phyloP scores from a whole-genome alignment of 2,329 filamentous ascomycete genomes.

The Diaporthe sp. region DNA sequence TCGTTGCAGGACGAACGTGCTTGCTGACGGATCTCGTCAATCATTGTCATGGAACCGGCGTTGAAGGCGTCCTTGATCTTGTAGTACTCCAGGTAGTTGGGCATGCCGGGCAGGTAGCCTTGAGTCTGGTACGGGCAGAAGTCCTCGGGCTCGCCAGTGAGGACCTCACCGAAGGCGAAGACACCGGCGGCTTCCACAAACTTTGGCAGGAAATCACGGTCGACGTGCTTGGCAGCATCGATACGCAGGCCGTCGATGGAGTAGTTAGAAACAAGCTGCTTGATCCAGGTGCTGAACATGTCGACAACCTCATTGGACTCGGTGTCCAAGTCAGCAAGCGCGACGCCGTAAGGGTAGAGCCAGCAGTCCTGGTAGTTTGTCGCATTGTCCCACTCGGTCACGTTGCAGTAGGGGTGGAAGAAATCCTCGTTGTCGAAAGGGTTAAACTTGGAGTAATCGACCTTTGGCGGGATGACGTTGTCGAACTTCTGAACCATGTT shows the following conservation, averaged over 20 bases:
- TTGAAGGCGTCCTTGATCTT: conserved; percentile 50
- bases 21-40: conserved; percentile 51
- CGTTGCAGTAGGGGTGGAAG: conserved; percentile 70
- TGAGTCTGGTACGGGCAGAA: conserved; percentile 64
- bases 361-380: conserved; percentile 59
- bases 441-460: conserved; percentile 50
- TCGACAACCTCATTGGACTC: conserved; percentile 57
- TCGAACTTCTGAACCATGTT: conserved; percentile 60
- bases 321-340: conserved; percentile 72
- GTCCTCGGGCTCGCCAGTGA: conserved; percentile 62
- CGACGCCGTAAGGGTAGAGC: conserved; percentile 62
- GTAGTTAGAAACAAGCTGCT: conserved; percentile 67
- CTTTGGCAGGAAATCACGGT: conserved; percentile 65
- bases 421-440: conserved; percentile 64
- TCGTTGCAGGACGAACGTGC: conserved; percentile 53
- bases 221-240: conserved; percentile 71
- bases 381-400: conserved; percentile 63
- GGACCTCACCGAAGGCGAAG: conserved; percentile 71
- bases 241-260: conserved; percentile 70
- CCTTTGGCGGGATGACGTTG: conserved; percentile 53
- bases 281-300: conserved; percentile 69
- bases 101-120: conserved; percentile 57
- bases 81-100: conserved; percentile 66
- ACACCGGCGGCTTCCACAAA: conserved; percentile 66
- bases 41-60: conserved; percentile 49